Evolutionary conservation across 2,329 filamentous ascomycete species (phyloP).

Genomic region (Pseudovirgaria hyperparasitica): DNA sequence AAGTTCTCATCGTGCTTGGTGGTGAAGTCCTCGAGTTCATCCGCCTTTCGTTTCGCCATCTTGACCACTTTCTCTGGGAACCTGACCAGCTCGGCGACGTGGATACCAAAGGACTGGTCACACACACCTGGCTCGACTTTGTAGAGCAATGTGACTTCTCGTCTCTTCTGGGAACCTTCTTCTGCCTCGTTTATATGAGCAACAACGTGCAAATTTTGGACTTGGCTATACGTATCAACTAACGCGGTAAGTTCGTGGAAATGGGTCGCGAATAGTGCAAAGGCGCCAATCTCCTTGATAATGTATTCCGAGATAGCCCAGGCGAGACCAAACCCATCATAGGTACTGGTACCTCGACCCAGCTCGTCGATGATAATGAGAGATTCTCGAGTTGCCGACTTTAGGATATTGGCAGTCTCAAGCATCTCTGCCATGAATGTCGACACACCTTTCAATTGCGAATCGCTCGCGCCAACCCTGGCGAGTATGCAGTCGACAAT

Average conservation of each 20-base stretch:
- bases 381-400: slow-evolving; percentile 87
- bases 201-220: slow-evolving; percentile 88
- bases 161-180: slow-evolving; percentile 27
- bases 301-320: slow-evolving; percentile 99
- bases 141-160: slow-evolving; percentile 88
- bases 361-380: slow-evolving; percentile 98
- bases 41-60: slow-evolving; percentile 98
- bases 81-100: slow-evolving; percentile 90
- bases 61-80: slow-evolving; percentile 96
- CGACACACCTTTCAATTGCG: slow-evolving; percentile 91
- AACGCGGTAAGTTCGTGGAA: slow-evolving; percentile 96
- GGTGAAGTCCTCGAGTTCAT: slow-evolving; percentile 93
- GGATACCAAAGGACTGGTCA: slow-evolving; percentile 96
- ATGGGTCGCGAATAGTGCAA: slow-evolving; percentile 90
- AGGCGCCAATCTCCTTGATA: slow-evolving; percentile 86
- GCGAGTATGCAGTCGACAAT: slow-evolving; percentile 97
- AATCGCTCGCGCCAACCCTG: slow-evolving; percentile 89
- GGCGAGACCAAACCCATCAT: slow-evolving; percentile 95
- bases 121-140: slow-evolving; percentile 93
- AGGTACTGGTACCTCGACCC: slow-evolving; percentile 90
- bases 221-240: slow-evolving; percentile 73
- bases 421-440: slow-evolving; percentile 99
- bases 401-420: slow-evolving; percentile 95
- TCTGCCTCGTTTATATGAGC: slow-evolving; percentile 58
- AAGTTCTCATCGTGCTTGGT: slow-evolving; percentile 52